Evolutionary conservation across 257 asterid genomes (phyloP).

Genomic region (Capsicum rhomboideum): DNA sequence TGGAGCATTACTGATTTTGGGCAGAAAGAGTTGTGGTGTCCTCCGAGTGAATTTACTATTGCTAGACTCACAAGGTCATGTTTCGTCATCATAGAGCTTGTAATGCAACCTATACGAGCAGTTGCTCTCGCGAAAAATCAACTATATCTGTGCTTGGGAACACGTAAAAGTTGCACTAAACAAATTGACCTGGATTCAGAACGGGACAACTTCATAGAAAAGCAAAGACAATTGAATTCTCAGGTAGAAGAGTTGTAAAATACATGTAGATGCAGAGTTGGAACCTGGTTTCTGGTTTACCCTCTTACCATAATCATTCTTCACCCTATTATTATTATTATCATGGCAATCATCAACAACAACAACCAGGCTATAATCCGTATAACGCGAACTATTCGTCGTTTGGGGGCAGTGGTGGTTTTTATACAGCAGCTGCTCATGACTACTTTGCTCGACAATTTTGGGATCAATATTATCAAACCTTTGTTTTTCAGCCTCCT

Average conservation of each 20-base stretch:
- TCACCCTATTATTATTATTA: too few relatives aligned
- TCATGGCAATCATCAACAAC: too few relatives aligned
- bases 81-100: constrained; percentile 39
- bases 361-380: background rate
- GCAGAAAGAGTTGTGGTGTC: constrained; percentile 44
- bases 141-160: constrained; percentile 7
- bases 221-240: constrained; percentile 12
- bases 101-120: constrained; percentile 46
- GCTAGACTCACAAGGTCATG: constrained; percentile 34
- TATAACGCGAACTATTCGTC: too few relatives aligned
- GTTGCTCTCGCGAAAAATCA: constrained; percentile 48
- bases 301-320: too few relatives aligned
- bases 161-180: constrained; percentile 31
- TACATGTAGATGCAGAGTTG: constrained; percentile 24
- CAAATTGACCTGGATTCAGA: constrained; percentile 1
- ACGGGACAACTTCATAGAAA: constrained; percentile 13
- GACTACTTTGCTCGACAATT: too few relatives aligned
- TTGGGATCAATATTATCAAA: too few relatives aligned
- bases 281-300: constrained; percentile 44
- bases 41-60: constrained; percentile 46
- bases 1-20: constrained; percentile 56
- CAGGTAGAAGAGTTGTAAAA: constrained; percentile 13
- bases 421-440: too few relatives aligned
- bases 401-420: too few relatives aligned
- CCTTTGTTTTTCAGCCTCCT: too few relatives aligned